A percentile compares a stretch with the other conserved stretches of the same genome.
Evolutionary conservation across 2,329 filamentous ascomycete species (phyloP).

Genomic region (Talaromyces amestolkiae): DNA sequence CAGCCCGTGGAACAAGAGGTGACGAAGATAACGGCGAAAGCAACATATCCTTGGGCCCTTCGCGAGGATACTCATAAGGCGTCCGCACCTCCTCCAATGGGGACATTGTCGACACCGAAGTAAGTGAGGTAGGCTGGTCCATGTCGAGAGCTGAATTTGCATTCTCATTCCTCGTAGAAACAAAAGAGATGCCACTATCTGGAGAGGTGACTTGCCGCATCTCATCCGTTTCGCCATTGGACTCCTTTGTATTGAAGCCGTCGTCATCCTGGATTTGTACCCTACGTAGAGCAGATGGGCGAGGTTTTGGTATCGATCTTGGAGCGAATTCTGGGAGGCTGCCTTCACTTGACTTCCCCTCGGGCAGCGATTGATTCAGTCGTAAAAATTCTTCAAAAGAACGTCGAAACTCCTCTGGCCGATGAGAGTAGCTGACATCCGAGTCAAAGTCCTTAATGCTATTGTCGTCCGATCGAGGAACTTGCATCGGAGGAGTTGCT

Average conservation of each 20-base stretch:
- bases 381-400: constrained; percentile 44
- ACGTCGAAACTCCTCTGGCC: constrained; percentile 38
- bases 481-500: constrained; percentile 45
- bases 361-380: constrained; percentile 42
- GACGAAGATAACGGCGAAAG: constrained; percentile 40
- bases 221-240: constrained; percentile 24
- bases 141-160: constrained; percentile 28
- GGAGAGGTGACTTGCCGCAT: constrained; percentile 29
- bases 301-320: constrained; percentile 30
- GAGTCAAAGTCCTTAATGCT: constrained; percentile 25
- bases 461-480: constrained; percentile 42
- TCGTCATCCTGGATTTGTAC: constrained; percentile 37
- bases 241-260: constrained; percentile 21
- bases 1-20: constrained; percentile 37
- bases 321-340: constrained; percentile 34
- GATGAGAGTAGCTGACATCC: constrained; percentile 36
- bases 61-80: constrained; percentile 37
- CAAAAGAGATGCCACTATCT: constrained; percentile 23
- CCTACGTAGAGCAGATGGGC: constrained; percentile 36
- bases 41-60: constrained; percentile 34
- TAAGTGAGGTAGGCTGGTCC: constrained; percentile 43
- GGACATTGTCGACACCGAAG: constrained; percentile 45
- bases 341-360: constrained; percentile 38
- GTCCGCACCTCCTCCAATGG: constrained; percentile 43
- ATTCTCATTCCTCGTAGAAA: constrained; percentile 27